Evolutionary conservation across 148 eudicot genomes (phyloP).

Genomic region (Persicaria maculosa): DNA sequence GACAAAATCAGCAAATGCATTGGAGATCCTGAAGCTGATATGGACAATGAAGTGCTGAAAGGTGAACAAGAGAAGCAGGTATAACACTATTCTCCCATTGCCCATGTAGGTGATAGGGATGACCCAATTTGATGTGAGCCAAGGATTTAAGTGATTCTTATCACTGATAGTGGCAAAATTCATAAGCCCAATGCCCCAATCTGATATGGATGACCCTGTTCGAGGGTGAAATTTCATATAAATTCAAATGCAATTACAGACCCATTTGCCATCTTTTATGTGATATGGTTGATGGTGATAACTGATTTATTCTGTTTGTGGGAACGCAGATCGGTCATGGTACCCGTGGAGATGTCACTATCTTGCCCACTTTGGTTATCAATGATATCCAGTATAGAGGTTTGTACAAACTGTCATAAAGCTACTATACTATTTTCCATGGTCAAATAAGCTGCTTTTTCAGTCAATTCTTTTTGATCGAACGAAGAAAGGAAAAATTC

Average conservation of each 20-base stretch:
- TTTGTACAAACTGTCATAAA: slow-evolving; percentile 16
- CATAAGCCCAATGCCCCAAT: background rate
- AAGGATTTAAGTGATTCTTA: background rate
- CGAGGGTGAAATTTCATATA: too few species aligned
- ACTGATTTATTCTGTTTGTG: background rate
- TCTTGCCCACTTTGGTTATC: slow-evolving; percentile 82
- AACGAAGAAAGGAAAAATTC: background rate
- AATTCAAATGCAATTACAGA: too few species aligned
- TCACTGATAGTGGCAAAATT: background rate
- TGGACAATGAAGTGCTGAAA: slow-evolving; percentile 76
- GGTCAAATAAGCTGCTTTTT: background rate
- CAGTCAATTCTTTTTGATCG: background rate
- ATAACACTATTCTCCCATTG: background rate
- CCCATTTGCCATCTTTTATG: background rate
- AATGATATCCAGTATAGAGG: slow-evolving; percentile 92
- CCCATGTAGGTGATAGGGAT: background rate
- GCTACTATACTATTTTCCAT: background rate
- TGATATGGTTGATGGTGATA: background rate
- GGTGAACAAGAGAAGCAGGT: slow-evolving; percentile 87
- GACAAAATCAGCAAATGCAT: slow-evolving; percentile 71
- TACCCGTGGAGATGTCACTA: slow-evolving; percentile 88
- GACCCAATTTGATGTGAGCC: background rate
- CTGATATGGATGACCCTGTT: background rate
- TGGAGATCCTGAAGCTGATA: slow-evolving; percentile 81
- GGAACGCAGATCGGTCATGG: slow-evolving; percentile 74